phyloP scores from a whole-genome alignment of 495 filamentous ascomycete species.

The Saxispiralis lemnorum region DNA sequence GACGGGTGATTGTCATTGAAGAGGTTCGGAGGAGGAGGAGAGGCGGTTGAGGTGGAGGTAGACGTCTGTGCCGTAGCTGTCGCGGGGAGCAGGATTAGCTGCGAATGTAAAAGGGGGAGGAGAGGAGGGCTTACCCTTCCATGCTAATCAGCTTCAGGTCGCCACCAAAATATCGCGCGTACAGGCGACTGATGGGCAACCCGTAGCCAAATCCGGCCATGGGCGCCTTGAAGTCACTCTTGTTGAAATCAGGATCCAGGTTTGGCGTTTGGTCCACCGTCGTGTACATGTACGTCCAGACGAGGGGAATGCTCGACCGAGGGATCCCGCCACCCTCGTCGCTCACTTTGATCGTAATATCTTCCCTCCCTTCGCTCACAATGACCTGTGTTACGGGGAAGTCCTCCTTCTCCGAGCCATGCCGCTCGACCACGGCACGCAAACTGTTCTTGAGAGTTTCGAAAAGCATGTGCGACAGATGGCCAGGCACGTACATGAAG shows the following conservation, averaged over 20 bases:
- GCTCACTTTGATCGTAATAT: conserved; percentile 94
- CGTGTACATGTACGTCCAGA: conserved; percentile 99
- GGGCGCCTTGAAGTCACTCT: conserved; percentile 97
- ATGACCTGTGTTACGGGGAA: conserved; percentile 95
- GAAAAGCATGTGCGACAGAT: conserved; percentile 97
- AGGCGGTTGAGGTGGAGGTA: conserved; percentile 94
- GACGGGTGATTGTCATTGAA: conserved; percentile 97
- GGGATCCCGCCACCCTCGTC: conserved; percentile 95
- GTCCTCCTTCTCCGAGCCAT: conserved; percentile 84
- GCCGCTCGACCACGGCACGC: conserved; percentile 87
- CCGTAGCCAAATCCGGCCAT: conserved; percentile 99
- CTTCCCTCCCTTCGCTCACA: conserved; percentile 90
- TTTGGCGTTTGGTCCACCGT: conserved; percentile 91
- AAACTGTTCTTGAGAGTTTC: conserved; percentile 97
- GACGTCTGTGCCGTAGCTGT: conserved; percentile 91
- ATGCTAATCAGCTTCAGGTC: conserved; percentile 96
- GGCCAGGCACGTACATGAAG: conserved; percentile 98
- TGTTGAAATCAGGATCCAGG: conserved; percentile 93
- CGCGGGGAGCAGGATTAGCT: neutral
- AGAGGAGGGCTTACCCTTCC: conserved; percentile 65
- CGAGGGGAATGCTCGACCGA: conserved; percentile 73
- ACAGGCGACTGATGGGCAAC: conserved; percentile 77
- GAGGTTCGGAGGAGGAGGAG: conserved; percentile 83
- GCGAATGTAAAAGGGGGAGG: neutral
- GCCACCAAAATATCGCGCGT: conserved; percentile 92